These are phyloP conservation scores for Abrus pulchellus DNA, from an alignment of 306 rosid genomes.

Conservation along the genomic window DNA sequence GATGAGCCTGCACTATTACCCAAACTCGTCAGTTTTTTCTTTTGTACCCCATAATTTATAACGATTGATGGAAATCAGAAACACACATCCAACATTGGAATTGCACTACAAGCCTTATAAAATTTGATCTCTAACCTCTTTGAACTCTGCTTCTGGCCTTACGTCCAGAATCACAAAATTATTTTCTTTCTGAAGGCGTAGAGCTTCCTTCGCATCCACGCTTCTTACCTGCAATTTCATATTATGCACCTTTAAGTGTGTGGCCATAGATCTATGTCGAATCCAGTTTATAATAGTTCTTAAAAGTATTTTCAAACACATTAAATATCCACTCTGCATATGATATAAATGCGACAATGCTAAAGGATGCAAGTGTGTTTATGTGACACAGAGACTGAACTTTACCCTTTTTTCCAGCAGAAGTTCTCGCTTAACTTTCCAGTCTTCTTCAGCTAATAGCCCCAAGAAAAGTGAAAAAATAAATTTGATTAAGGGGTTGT, in stretches of 20 bases:
- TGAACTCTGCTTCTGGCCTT: constrained; percentile 94
- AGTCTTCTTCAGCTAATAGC: constrained; percentile 93
- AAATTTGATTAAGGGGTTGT: neutral
- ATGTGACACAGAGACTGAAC: constrained; percentile 25
- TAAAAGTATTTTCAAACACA: no score
- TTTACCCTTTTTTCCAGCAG: constrained; percentile 81
- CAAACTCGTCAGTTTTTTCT: constrained; percentile 36
- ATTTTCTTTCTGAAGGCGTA: constrained; percentile 94
- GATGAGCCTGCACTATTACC: constrained; percentile 72
- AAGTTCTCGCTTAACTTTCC: constrained; percentile 85
- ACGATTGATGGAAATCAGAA: constrained; percentile 10
- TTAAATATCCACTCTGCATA: neutral
- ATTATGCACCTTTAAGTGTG: neutral
- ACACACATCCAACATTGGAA: neutral
- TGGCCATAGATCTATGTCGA: no score
- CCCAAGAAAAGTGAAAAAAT: constrained; percentile 46
- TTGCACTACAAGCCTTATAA: constrained; percentile 8
- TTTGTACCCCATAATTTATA: neutral
- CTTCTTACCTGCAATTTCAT: constrained; percentile 79
- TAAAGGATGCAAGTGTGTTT: constrained; percentile 17
- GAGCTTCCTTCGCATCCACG: constrained; percentile 92
- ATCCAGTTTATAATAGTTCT: no score
- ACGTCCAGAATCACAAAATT: constrained; percentile 95
- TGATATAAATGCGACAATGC: neutral
- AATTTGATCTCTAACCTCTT: constrained; percentile 69